phyloP scores from a whole-genome alignment of 352 stramenopile species.

The Globisporangium spinosum region DNA sequence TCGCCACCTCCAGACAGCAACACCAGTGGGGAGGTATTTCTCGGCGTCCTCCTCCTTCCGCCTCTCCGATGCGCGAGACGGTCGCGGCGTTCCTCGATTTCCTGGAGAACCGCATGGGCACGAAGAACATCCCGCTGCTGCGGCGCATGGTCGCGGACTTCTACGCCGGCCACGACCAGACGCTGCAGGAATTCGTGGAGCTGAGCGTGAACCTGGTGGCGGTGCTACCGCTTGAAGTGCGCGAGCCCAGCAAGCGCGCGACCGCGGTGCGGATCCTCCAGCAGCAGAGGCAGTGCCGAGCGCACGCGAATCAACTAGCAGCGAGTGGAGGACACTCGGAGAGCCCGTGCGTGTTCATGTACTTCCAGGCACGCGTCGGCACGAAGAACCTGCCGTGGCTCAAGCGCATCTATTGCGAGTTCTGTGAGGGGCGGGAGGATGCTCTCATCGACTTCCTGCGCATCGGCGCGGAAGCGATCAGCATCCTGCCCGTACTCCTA shows the following conservation, averaged over 20 bases:
- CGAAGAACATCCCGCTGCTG: conserved; percentile 26
- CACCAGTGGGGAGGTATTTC: neutral
- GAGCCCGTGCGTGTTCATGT: conserved; percentile 21
- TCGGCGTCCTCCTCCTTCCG: neutral
- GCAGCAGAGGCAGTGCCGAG: conserved; percentile 23
- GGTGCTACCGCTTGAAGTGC: conserved; percentile 24
- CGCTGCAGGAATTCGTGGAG: conserved; percentile 31
- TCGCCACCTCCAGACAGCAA: neutral
- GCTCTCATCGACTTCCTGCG: conserved; percentile 24
- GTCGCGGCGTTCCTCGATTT: conserved; percentile 29
- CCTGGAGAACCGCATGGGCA: conserved; percentile 29
- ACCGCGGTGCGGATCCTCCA: conserved; percentile 23
- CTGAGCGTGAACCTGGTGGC: conserved; percentile 29
- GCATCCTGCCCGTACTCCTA: conserved; percentile 29
- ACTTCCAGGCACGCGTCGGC: conserved; percentile 24
- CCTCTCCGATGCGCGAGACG: neutral
- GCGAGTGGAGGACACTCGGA: neutral
- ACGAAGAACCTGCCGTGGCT: conserved; percentile 41
- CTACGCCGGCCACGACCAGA: conserved; percentile 24
- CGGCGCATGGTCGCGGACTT: conserved; percentile 30
- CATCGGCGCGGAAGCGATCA: conserved; percentile 21
- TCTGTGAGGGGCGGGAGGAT: conserved; percentile 23
- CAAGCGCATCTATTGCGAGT: conserved; percentile 29
- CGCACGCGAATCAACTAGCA: neutral
- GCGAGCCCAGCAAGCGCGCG: neutral